Base-by-base conservation (phyloP, 2,329 filamentous ascomycete species). In the Helotiales sp. region DNA sequence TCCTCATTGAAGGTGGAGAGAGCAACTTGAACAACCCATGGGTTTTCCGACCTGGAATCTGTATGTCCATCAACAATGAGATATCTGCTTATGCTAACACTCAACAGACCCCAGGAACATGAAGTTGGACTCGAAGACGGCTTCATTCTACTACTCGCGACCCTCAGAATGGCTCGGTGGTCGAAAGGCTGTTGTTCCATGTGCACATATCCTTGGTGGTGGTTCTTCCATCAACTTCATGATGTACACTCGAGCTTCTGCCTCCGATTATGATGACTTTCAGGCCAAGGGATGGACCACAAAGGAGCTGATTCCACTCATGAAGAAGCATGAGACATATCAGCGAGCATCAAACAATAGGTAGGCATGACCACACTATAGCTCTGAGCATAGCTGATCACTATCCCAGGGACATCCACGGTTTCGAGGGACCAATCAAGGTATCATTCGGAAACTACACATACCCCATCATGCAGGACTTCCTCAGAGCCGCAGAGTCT, bases 391-490 rank as follows among this genome's bases (percentile, higher is more conserved):
- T 25, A 13, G 24, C 55, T 66, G 22, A 66, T 25, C 9, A 17
- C 33, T 12, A 5, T 22, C 6, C 19, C 64, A 81, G 81, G 61
- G 86, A 89, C 9, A 71, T 89, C 22, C 90, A 93, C 67, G 90
- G 90, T 1, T 90, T 87, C 55, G 88, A 91, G 31, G 89, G 90
- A 0, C 90, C 90, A 0, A 77, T 87, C 24, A 75, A 83, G 22
- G 70, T 88, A 36, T 91, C 88, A 0, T 92, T 92, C 63, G 87
- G 60, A 49, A 68, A 65, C 30, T 61, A 77, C 73, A 89, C 86
- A 4, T 93, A 93, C 65, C 89, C 89, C 1, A 86, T 93, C 73
- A 91, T 89, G 80, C 86, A 92, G 52, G 89, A 93, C 73, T 92
- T 92, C 78, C 77, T 92, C 34, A 79, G 88, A 19, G 87, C 88